phyloP scores from a whole-genome alignment of 257 asterid genomes.

The Petrea volubilis region DNA sequence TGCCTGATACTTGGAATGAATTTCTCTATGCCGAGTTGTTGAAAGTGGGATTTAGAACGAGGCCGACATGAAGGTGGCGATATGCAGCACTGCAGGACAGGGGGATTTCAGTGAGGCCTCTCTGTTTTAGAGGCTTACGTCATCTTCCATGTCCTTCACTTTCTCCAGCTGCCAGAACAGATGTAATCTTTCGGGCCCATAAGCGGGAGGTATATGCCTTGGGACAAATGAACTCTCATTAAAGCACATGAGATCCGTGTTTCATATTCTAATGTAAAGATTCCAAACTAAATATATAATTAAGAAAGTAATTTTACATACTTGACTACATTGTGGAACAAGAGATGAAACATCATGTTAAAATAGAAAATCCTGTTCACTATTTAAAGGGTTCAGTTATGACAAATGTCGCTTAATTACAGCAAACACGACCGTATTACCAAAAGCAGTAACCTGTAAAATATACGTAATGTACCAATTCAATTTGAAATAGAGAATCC shows the following conservation, averaged over 20 bases:
- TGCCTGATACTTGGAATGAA: constrained; percentile 82
- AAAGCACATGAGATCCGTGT: too few species aligned
- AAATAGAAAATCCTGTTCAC: not conserved
- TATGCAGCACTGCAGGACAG: not conserved
- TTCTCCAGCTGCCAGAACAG: too few species aligned
- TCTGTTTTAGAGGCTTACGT: too few species aligned
- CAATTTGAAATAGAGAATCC: not conserved
- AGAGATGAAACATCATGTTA: too few species aligned
- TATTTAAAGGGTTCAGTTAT: constrained; percentile 1
- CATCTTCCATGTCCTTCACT: too few species aligned
- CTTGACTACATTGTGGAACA: too few species aligned
- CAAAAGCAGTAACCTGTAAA: constrained; percentile 57
- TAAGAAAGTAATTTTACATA: too few species aligned
- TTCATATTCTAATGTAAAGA: too few species aligned
- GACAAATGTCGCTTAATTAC: constrained; percentile 56
- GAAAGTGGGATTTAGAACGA: constrained; percentile 42
- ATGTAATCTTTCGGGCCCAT: constrained; percentile 49
- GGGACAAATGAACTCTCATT: constrained; percentile 1
- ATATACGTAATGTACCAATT: not conserved
- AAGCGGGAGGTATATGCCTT: constrained; percentile 52
- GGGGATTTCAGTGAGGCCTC: not conserved
- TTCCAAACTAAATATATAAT: too few species aligned
- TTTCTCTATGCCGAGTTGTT: constrained; percentile 58
- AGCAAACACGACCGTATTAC: constrained; percentile 54
- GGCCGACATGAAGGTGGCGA: constrained; percentile 7